Base-by-base conservation (phyloP, 768 basidiomycete genomes). In the Pleurotus djamor region DNA sequence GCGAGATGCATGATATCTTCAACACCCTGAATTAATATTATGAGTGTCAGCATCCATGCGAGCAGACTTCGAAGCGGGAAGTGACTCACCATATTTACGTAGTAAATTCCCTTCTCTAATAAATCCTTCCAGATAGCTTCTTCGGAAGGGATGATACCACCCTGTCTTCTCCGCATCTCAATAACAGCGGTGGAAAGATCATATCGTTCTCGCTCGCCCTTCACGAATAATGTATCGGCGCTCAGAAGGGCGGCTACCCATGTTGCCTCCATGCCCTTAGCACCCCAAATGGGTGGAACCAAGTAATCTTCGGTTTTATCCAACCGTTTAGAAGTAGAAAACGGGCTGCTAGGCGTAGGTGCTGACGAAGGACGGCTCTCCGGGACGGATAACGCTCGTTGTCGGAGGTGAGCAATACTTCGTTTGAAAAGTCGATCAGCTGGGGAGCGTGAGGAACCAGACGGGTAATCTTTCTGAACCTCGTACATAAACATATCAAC, bases 91-190 rank as follows among this genome's bases (percentile, higher is more conserved):
- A 96, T 91, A 67, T 95, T 92, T 4, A 82, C 75, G 69, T 96
- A 96, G 71, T 94, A 89, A 5, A 96, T 92, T 8, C 90, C 90
- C 28, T 83, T 74, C 44, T 79, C 72, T 67, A 98, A 96, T 67
- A 96, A 78, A 48, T 71, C 78, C 14, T 73, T 76, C 83, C 90
- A 92, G 63, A 88, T 82, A 44, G 63, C 70, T 68, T 96, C 94
- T 67, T 94, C 92, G 0, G 79, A 79, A 5, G 79, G 75, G 38
- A 81, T 62, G 44, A 84, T 72, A 13, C 84, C 84, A 33, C 76
- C 72, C 38, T 75, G 75, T 62, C 89, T 76, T 28, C 54, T 21
- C 58, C 92, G 78, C 60, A 96, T 66, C 67, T 96, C 92, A 0
- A 94, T 83, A 3, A 94, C 83, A 10, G 83, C 72, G 50, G 85